These are phyloP conservation scores for Rhizopogon rudus DNA, from an alignment of 768 basidiomycete genomes.

Conservation along the genomic window DNA sequence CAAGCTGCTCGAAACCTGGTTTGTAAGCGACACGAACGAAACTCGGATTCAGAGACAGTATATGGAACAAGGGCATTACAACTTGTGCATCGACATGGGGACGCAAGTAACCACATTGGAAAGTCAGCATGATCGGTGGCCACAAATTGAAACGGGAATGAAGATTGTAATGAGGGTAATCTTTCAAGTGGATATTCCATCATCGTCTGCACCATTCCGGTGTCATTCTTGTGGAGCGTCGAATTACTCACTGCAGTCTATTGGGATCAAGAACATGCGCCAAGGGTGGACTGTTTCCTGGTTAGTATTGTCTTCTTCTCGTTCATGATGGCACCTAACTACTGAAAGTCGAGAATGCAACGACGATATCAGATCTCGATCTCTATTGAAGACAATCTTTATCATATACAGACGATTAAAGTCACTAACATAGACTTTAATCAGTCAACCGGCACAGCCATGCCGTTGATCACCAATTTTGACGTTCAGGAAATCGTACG, in stretches of 20 bases:
- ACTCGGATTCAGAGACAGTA: constrained; percentile 19
- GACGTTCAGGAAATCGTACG: background rate
- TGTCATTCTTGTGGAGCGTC: constrained; percentile 18
- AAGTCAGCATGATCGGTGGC: constrained; percentile 11
- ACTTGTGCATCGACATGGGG: constrained; percentile 20
- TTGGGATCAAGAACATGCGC: background rate
- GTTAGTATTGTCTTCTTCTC: constrained; percentile 5
- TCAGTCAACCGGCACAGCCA: background rate
- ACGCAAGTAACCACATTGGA: constrained; percentile 16
- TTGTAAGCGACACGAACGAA: constrained; percentile 12
- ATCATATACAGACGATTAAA: no score
- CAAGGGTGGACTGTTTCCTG: constrained; percentile 16
- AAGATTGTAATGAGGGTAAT: constrained; percentile 21
- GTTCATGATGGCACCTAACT: constrained; percentile 3
- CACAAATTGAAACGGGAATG: constrained; percentile 17
- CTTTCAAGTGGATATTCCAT: constrained; percentile 12
- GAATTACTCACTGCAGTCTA: constrained; percentile 16
- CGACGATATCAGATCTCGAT: constrained; percentile 18
- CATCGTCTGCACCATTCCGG: constrained; percentile 5
- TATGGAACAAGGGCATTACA: constrained; percentile 17
- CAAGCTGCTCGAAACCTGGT: constrained; percentile 12
- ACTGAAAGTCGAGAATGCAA: constrained; percentile 17
- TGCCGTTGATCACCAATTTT: background rate
- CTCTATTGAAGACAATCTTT: no score
- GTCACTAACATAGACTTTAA: background rate